phyloP scores from a whole-genome alignment of 495 filamentous ascomycete species.

The Neurospora pannonica region DNA sequence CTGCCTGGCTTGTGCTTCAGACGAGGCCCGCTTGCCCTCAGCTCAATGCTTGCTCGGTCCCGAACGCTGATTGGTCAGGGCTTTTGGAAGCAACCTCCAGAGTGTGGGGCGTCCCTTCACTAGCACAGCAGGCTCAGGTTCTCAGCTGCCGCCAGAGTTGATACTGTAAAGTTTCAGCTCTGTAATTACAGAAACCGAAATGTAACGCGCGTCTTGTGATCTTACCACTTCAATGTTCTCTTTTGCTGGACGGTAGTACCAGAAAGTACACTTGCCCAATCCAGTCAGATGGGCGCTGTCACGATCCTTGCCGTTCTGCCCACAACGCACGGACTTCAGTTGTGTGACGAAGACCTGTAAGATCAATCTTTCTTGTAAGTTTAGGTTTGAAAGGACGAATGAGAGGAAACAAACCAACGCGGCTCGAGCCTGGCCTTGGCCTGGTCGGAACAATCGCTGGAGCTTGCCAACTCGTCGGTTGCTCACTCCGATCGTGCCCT shows the following conservation, averaged over 20 bases:
- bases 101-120: background rate
- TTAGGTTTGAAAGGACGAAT: background rate
- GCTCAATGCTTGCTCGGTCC: background rate
- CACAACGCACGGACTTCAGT: background rate
- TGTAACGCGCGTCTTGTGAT: background rate
- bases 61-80: background rate
- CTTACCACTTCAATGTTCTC: background rate
- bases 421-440: background rate
- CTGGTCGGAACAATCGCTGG: background rate
- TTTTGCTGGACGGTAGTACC: background rate
- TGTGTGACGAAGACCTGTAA: background rate
- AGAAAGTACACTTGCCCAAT: background rate
- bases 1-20: slow-evolving; percentile 20
- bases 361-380: background rate
- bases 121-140: background rate
- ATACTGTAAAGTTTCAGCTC: background rate
- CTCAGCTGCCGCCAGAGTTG: background rate
- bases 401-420: background rate
- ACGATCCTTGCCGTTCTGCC: background rate
- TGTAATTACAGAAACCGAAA: background rate
- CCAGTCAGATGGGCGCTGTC: background rate
- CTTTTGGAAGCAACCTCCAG: background rate
- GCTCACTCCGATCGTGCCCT: background rate
- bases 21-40: background rate
- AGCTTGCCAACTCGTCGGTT: background rate